Percentiles rank a stretch among this genome's conserved stretches.
These are phyloP conservation scores for Ophiostoma tasmaniense DNA, from an alignment of 2,329 filamentous ascomycete genomes.

Conservation along the genomic window DNA sequence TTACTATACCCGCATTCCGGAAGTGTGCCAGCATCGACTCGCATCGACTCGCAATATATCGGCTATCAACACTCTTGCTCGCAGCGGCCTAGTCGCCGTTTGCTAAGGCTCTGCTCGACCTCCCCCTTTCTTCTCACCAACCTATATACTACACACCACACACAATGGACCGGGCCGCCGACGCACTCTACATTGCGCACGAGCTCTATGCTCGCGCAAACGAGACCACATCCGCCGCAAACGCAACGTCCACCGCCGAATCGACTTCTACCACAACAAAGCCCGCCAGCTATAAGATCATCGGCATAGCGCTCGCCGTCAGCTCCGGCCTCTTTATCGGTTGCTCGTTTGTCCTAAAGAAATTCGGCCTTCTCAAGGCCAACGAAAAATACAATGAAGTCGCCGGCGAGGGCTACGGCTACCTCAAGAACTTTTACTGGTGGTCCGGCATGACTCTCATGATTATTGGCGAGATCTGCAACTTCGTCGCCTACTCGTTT, in stretches of 20 bases:
- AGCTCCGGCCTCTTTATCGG: constrained; percentile 89
- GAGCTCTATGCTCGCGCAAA: constrained; percentile 38
- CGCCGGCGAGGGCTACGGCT: constrained; percentile 92
- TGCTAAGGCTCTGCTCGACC: constrained; percentile 10
- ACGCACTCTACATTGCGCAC: constrained; percentile 20
- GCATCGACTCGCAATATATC: background rate
- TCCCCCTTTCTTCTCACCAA: background rate
- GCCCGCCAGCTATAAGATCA: constrained; percentile 61
- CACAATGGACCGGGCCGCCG: constrained; percentile 26
- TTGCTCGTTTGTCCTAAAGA: constrained; percentile 90
- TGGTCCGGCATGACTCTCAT: constrained; percentile 94
- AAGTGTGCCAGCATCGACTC: background rate
- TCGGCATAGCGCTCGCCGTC: constrained; percentile 79
- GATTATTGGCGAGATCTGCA: constrained; percentile 94
- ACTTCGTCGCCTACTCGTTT: constrained; percentile 94
- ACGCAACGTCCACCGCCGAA: constrained; percentile 4
- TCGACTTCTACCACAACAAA: constrained; percentile 15
- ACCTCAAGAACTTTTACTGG: constrained; percentile 91
- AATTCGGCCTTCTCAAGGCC: constrained; percentile 79
- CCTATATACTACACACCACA: constrained; percentile 6
- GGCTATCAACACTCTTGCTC: constrained; percentile 4
- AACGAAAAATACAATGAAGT: constrained; percentile 96
- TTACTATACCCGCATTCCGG: background rate
- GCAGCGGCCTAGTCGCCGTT: constrained; percentile 14
- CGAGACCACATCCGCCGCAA: constrained; percentile 24